Conservation (phyloP, 2,329 filamentous ascomycete species). For the Zopfia rhizophila region DNA sequence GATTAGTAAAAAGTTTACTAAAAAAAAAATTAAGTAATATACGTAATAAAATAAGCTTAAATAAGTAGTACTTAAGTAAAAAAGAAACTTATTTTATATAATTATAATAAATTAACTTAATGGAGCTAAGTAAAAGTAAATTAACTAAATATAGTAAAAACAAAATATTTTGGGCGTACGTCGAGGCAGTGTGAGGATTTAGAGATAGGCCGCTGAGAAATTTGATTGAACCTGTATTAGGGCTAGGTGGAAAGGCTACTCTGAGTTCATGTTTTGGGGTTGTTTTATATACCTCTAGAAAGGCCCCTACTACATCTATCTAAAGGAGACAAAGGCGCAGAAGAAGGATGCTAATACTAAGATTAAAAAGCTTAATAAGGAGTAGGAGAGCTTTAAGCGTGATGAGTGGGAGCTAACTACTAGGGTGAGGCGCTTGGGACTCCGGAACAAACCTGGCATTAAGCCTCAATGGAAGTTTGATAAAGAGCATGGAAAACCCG, state of each 20-base stretch:
- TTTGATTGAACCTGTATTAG: slow-evolving; percentile 2
- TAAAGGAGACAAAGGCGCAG: slow-evolving; percentile 3
- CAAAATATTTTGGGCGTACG: slow-evolving; percentile 3
- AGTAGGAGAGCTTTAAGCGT: slow-evolving; percentile 1
- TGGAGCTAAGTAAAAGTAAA: no score
- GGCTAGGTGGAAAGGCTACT: slow-evolving; percentile 15
- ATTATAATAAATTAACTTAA: no score
- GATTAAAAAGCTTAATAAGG: slow-evolving; percentile 9
- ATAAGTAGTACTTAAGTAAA: no score
- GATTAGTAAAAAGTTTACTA: no score
- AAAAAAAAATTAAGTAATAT: no score
- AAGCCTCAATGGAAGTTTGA: slow-evolving; percentile 10
- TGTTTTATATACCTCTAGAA: slow-evolving; percentile 21
- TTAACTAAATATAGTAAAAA: no score
- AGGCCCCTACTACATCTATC: slow-evolving; percentile 13
- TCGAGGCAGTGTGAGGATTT: slow-evolving; percentile 2
- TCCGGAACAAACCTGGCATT: neutral
- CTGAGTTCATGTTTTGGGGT: slow-evolving; percentile 27
- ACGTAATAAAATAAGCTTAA: no score
- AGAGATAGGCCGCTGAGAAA: slow-evolving; percentile 4
- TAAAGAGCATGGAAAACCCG: slow-evolving; percentile 8
- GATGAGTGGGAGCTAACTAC: slow-evolving; percentile 8
- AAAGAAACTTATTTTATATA: no score
- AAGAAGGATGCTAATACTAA: slow-evolving; percentile 2
- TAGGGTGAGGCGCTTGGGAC: neutral